Percentiles rank a stretch among this genome's conserved stretches.
Evolutionary conservation across 202 grass and related monocot genomes (phyloP).

Genomic region (Zoysia matrella): DNA sequence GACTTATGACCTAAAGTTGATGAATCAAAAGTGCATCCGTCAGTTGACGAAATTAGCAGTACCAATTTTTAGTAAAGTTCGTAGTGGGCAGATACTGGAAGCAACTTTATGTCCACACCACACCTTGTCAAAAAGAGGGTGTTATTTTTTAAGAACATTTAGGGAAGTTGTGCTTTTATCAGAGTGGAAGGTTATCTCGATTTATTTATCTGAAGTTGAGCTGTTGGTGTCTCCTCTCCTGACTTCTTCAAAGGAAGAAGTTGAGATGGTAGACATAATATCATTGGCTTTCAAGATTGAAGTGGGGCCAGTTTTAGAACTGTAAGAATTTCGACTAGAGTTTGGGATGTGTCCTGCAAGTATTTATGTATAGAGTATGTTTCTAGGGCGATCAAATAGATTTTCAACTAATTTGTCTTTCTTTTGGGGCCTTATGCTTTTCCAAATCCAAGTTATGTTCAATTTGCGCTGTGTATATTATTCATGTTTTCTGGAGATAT

Average conservation of each 20-base stretch:
- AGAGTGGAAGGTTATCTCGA: background rate
- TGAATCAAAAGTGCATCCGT: conserved; percentile 16
- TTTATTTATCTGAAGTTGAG: conserved; percentile 19
- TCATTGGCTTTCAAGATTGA: background rate
- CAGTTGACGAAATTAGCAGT: background rate
- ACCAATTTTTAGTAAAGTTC: conserved; percentile 23
- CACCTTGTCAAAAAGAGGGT: background rate
- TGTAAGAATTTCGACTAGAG: background rate
- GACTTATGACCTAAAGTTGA: background rate
- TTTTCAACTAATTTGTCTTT: background rate
- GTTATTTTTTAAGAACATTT: no score
- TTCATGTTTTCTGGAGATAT: background rate
- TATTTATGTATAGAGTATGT: background rate
- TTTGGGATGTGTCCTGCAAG: background rate
- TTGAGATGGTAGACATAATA: background rate
- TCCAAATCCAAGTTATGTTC: background rate
- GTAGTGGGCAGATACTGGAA: background rate
- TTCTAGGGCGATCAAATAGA: background rate
- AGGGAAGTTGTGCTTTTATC: no score
- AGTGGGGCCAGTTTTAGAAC: background rate
- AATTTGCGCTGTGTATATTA: background rate
- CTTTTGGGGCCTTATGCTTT: background rate
- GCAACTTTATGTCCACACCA: background rate
- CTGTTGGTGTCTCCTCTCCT: background rate
- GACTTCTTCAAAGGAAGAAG: background rate